Evolutionary conservation across 805 yeast genomes (phyloP), one percentile per base, ranked within the genome.

Genomic region (Hanseniaspora occidentalis): DNA sequence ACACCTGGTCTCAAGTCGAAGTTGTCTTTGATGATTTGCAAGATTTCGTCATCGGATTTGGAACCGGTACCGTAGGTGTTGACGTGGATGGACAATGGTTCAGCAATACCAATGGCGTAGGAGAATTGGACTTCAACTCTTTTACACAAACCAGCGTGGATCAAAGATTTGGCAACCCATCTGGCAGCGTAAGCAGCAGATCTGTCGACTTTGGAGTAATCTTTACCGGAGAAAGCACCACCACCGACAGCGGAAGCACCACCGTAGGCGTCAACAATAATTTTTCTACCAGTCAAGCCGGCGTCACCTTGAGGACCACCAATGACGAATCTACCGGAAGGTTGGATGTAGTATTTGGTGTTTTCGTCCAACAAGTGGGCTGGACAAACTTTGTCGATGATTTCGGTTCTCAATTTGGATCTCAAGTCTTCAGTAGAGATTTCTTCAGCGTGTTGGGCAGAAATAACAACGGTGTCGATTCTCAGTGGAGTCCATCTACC

Each of bases 181-280:
- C 98, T 86, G 57, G 98, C 98, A 60, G 98, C 96, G 65, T 92
- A 92, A 53, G 98, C 98, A 63, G 98, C 98, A 50, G 97, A 89
- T 74, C 98, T 84, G 70, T 92, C 98, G 61, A 92, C 98, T 77
- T 92, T 92, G 66, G 96, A 85, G 84, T 84, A 92, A 70, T 92
- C 98, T 77, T 92, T 92, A 69, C 98, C 98, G 50, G 95, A 83
- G 86, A 92, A 92, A 50, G 98, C 98, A 76, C 98, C 98, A 76
- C 98, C 98, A 71, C 98, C 98, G 76, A 92, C 98, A 61, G 98
- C 97, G 70, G 98, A 96, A 94, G 98, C 94, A 61, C 98, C 98
- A 74, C 98, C 98, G 73, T 92, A 92, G 51, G 98, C 94, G 70
- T 92, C 98, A 64, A 92, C 98, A 60, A 92, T 92, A 68, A 92